Percentiles rank a stretch among this genome's conserved stretches.
Evolutionary conservation across 164 flowering plant species (phyloP).

Genomic region (Vitis rotundifolia): DNA sequence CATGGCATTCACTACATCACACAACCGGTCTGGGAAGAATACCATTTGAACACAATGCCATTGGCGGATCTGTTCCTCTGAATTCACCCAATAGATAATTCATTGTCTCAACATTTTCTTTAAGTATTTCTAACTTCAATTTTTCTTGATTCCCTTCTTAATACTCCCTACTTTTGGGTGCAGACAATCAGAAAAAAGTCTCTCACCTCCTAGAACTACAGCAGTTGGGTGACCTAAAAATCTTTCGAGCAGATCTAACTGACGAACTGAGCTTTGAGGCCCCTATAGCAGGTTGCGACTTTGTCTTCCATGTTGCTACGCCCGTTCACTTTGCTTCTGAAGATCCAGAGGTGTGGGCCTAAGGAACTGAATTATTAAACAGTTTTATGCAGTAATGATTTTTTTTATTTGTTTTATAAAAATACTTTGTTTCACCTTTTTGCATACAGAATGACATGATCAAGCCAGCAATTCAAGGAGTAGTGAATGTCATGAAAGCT

Average conservation of each 20-base stretch:
- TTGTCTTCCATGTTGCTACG: conserved; percentile 76
- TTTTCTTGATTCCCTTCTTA: background rate
- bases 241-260: conserved; percentile 60
- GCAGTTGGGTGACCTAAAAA: conserved; percentile 42
- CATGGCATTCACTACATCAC: no score
- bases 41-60: no score
- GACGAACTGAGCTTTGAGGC: conserved; percentile 60
- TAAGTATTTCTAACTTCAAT: no score
- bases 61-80: no score
- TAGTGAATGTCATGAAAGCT: conserved; percentile 51
- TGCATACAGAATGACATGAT: conserved; percentile 69
- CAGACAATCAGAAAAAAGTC: conserved; percentile 49
- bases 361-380: background rate
- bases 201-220: conserved; percentile 43
- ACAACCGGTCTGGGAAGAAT: no score
- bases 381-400: no score
- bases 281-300: conserved; percentile 54
- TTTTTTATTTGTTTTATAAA: background rate
- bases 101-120: no score
- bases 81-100: no score
- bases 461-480: conserved; percentile 73
- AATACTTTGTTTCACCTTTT: background rate
- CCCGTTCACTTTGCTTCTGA: conserved; percentile 70
- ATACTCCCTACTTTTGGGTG: conserved; percentile 1
- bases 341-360: conserved; percentile 59